Percentiles rank a stretch among this genome's conserved stretches.
These are phyloP conservation scores for Ophiostoma himal-ulmi DNA, from an alignment of 2,329 filamentous ascomycete genomes.

Conservation along the genomic window DNA sequence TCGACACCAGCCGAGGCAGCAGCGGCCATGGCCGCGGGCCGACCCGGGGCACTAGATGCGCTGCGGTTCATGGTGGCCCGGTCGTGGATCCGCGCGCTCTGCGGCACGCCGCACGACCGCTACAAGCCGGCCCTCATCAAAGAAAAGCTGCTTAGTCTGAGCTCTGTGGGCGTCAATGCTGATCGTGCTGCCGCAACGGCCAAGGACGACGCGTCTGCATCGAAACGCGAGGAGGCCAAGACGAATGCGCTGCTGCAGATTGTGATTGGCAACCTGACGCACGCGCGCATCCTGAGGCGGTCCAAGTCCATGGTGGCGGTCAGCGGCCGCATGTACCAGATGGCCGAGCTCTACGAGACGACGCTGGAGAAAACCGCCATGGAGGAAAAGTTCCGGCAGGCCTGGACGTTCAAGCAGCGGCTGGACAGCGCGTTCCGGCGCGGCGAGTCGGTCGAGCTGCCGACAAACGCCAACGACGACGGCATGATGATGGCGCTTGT, in stretches of 20 bases:
- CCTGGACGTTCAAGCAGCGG: conserved; percentile 52
- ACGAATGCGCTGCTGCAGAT: conserved; percentile 43
- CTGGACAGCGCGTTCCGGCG: conserved; percentile 53
- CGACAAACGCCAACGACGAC: conserved; percentile 53
- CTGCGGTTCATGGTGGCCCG: conserved; percentile 23
- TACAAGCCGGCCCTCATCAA: conserved; percentile 47
- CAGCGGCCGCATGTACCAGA: conserved; percentile 56
- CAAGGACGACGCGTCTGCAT: neutral
- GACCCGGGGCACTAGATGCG: neutral
- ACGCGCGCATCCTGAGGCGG: conserved; percentile 51
- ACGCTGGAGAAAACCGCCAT: conserved; percentile 53
- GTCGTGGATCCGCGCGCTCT: conserved; percentile 53
- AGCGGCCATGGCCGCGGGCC: neutral
- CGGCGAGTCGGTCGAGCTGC: conserved; percentile 38
- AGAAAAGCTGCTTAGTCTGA: conserved; percentile 47
- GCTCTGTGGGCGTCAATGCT: conserved; percentile 26
- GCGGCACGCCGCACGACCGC: conserved; percentile 45
- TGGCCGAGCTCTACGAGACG: conserved; percentile 54
- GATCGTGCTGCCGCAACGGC: neutral
- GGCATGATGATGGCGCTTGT: conserved; percentile 61
- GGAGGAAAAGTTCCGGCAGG: conserved; percentile 51
- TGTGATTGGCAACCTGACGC: conserved; percentile 45
- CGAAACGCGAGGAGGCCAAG: conserved; percentile 29
- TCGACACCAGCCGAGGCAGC: conserved; percentile 16
- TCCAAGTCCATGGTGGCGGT: conserved; percentile 53